Evolutionary conservation across 73 alveolate genomes (phyloP).

Genomic region (Effrenium voratum): DNA sequence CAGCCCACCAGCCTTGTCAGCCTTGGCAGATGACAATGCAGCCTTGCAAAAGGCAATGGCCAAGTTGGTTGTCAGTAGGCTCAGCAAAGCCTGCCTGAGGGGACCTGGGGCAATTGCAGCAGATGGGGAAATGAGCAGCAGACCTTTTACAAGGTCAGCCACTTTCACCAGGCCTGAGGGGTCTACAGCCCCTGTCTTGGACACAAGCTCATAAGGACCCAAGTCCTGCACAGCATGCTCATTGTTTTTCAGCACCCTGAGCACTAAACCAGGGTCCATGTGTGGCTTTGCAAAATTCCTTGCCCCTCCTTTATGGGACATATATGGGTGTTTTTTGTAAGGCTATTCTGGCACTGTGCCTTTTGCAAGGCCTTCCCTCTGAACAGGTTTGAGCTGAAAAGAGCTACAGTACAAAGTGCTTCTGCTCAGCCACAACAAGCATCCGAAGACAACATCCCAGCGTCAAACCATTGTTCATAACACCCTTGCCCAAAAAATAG

Average conservation of each 20-base stretch:
- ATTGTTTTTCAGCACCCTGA: not conserved
- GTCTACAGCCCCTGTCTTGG: not conserved
- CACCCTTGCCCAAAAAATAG: too few relatives aligned
- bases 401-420: too few relatives aligned
- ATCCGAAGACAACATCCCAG: too few relatives aligned
- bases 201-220: not conserved
- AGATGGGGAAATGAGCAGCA: not conserved
- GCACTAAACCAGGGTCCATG: not conserved
- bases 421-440: too few relatives aligned
- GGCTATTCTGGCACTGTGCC: too few relatives aligned
- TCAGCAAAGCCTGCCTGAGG: not conserved
- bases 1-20: not conserved
- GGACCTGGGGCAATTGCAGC: not conserved
- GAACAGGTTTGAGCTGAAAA: too few relatives aligned
- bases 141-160: not conserved
- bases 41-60: not conserved
- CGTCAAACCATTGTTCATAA: too few relatives aligned
- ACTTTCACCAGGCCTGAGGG: not conserved
- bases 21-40: not conserved
- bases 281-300: slow-evolving; percentile 24
- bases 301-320: slow-evolving; percentile 24
- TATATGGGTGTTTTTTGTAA: too few relatives aligned
- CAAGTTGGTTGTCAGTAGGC: not conserved
- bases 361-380: too few relatives aligned
- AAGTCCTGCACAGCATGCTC: not conserved